Evolutionary conservation across 208 protist genomes (phyloP).

Genomic region (Acanthamoeba royreba): DNA sequence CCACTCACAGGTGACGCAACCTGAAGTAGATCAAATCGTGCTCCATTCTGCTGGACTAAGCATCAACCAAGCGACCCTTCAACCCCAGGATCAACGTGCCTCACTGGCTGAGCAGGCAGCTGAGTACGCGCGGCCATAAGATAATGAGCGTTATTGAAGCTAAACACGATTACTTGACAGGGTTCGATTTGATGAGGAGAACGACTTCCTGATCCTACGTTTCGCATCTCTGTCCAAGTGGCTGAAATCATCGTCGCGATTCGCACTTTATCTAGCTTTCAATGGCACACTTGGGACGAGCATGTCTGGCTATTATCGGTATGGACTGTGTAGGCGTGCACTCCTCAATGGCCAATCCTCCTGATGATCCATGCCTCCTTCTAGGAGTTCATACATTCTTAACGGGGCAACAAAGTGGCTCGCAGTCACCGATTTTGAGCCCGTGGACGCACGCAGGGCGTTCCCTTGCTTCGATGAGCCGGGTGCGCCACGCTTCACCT

Average conservation of each 20-base stretch:
- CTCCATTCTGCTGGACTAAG: no score
- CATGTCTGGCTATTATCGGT: no score
- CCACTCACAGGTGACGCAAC: neutral
- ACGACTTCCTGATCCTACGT: neutral
- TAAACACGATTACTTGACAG: neutral
- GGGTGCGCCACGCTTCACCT: neutral
- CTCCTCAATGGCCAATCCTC: no score
- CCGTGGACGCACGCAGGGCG: conserved; percentile 59
- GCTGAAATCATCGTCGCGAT: neutral
- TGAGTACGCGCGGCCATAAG: no score
- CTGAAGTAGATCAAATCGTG: no score
- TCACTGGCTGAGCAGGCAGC: no score
- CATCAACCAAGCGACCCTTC: no score
- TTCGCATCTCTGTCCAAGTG: neutral
- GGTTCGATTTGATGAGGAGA: neutral
- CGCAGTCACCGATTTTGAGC: conserved; percentile 68
- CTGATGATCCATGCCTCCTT: no score
- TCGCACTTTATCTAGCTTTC: neutral
- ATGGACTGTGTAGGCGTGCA: no score
- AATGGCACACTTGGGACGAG: no score
- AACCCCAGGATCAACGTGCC: no score
- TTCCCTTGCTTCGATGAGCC: conserved; percentile 80
- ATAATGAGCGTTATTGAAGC: neutral
- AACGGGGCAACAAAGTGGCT: neutral
- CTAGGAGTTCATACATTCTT: no score